phyloP scores from a whole-genome alignment of 148 eudicot genomes.

The Spergularia marina region DNA sequence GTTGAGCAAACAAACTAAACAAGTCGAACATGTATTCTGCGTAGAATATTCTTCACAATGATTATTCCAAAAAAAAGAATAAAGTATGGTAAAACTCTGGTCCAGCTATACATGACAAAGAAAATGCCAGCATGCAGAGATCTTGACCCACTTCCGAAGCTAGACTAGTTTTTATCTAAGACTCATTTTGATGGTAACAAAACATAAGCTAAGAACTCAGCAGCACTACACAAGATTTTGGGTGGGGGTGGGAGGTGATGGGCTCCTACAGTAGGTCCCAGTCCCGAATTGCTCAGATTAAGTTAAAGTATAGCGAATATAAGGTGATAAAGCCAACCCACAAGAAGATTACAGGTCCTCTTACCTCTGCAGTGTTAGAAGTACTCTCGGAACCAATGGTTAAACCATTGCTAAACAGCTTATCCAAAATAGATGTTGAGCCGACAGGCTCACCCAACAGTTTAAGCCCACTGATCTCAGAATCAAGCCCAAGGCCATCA shows the following conservation, averaged over 20 bases:
- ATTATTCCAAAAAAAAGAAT: not conserved
- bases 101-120: not conserved
- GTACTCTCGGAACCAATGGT: slow-evolving; percentile 33
- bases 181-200: not conserved
- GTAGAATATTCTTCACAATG: not conserved
- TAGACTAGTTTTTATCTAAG: not conserved
- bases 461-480: slow-evolving; percentile 38
- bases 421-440: slow-evolving; percentile 63
- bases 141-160: not conserved
- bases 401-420: slow-evolving; percentile 60
- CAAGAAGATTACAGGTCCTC: not conserved
- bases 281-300: not conserved
- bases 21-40: not conserved
- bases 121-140: not conserved
- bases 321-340: not conserved
- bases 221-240: not conserved
- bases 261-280: not conserved
- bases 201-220: slow-evolving; percentile 1
- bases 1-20: not conserved
- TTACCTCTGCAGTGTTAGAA: slow-evolving; percentile 50
- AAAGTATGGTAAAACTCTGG: not conserved
- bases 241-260: not conserved
- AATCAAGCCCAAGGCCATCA: slow-evolving; percentile 36
- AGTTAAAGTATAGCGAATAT: not conserved
- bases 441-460: slow-evolving; percentile 38